Evolutionary conservation across 805 yeast genomes (phyloP).

Genomic region (Martiniozyma abietophila): DNA sequence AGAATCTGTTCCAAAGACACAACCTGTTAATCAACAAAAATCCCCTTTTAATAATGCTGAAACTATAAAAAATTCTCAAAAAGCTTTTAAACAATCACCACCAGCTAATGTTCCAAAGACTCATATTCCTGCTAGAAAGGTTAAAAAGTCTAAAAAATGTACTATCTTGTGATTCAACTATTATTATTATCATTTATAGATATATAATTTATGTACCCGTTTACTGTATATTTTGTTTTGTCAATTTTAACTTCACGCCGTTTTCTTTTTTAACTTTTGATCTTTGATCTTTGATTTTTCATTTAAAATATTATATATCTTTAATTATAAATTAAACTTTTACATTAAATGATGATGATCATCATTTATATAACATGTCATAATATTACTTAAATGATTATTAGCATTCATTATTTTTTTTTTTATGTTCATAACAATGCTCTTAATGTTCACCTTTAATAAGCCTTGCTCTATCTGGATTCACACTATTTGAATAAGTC

Average conservation of each 20-base stretch:
- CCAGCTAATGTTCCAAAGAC: slow-evolving; percentile 8
- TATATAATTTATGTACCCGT: too few species aligned
- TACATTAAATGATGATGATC: too few species aligned
- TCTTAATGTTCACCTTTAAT: too few species aligned
- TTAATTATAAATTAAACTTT: not conserved
- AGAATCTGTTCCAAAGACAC: not conserved
- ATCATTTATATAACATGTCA: too few species aligned
- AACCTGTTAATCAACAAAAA: not conserved
- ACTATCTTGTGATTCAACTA: slow-evolving; percentile 29
- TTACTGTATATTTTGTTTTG: slow-evolving; percentile 2
- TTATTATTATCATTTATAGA: too few species aligned
- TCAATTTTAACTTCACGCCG: slow-evolving; percentile 4
- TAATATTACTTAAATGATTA: too few species aligned
- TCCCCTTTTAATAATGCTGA: not conserved
- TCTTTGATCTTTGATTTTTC: slow-evolving; percentile 12
- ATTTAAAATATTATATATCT: slow-evolving; percentile 11
- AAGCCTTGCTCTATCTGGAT: slow-evolving; percentile 58
- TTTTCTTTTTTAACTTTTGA: slow-evolving; percentile 1
- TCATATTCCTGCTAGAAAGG: slow-evolving; percentile 11
- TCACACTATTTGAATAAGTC: slow-evolving; percentile 32
- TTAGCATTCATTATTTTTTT: not conserved
- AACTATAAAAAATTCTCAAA: not conserved
- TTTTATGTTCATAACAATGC: slow-evolving; percentile 14
- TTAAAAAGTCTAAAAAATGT: slow-evolving; percentile 42
- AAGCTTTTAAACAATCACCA: slow-evolving; percentile 1